Evolutionary conservation across 306 rosid species (phyloP).

Genomic region (Quercus bicolor): DNA sequence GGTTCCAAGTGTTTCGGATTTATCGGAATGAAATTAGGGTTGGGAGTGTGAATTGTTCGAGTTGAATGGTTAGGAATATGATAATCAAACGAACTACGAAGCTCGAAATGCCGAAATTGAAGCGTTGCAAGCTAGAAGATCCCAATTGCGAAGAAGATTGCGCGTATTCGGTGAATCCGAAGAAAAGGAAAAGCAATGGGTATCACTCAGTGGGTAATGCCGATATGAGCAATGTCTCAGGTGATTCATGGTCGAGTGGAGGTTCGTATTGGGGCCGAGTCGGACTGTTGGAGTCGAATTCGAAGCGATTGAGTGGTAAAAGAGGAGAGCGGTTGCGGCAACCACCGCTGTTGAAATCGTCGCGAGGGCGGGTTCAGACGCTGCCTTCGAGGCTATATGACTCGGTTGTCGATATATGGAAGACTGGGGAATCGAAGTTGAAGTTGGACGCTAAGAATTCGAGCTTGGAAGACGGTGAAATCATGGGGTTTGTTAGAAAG

Average conservation of each 20-base stretch:
- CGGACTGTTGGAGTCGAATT: conserved; percentile 55
- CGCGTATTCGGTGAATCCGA: conserved; percentile 35
- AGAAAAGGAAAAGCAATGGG: conserved; percentile 53
- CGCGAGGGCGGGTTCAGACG: conserved; percentile 66
- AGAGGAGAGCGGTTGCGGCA: conserved; percentile 15
- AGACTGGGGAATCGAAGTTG: conserved; percentile 31
- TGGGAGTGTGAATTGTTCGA: background rate
- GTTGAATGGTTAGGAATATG: conserved; percentile 46
- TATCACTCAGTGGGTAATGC: conserved; percentile 31
- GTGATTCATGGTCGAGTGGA: conserved; percentile 47
- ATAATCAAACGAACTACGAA: conserved; percentile 63
- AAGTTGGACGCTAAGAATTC: conserved; percentile 31
- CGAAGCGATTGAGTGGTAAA: conserved; percentile 24
- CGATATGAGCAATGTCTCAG: conserved; percentile 60
- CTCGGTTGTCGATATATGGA: conserved; percentile 53
- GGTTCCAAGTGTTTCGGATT: conserved; percentile 18
- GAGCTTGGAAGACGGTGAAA: conserved; percentile 43
- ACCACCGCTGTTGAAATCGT: conserved; percentile 53
- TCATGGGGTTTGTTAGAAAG: conserved; percentile 21
- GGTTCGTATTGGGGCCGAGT: conserved; percentile 38
- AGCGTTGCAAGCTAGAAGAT: conserved; percentile 71
- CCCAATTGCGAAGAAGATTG: conserved; percentile 34
- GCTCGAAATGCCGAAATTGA: conserved; percentile 77
- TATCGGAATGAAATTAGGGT: conserved; percentile 50
- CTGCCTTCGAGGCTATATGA: conserved; percentile 70